A percentile compares a stretch with the other conserved stretches of the same genome.
phyloP scores from a whole-genome alignment of 306 rosid species.

The Fragaria nilgerrensis region DNA sequence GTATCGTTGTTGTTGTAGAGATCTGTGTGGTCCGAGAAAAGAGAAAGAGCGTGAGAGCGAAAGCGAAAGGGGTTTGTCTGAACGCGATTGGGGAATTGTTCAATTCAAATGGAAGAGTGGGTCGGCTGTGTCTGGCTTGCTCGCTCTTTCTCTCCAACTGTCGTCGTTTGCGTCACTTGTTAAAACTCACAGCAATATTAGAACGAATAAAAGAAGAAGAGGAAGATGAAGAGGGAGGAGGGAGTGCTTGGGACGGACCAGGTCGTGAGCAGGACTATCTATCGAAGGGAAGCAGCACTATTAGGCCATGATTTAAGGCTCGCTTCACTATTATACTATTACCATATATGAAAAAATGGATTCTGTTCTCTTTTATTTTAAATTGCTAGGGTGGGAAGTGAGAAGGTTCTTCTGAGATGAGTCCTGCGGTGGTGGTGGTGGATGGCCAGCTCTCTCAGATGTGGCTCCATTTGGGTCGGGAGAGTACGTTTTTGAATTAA shows the following conservation, averaged over 20 bases:
- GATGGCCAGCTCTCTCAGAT: not conserved
- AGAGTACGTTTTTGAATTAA: not conserved
- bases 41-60: not conserved
- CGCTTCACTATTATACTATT: not conserved
- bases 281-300: slow-evolving; percentile 39
- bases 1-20: not conserved
- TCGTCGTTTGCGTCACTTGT: not conserved
- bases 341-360: not conserved
- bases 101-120: slow-evolving; percentile 16
- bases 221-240: slow-evolving; percentile 15
- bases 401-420: not conserved
- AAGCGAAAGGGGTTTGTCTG: slow-evolving; percentile 10
- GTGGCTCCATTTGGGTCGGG: too few species aligned
- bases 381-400: not conserved
- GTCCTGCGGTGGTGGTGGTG: not conserved
- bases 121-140: not conserved
- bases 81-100: slow-evolving; percentile 10
- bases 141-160: not conserved
- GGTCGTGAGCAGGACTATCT: slow-evolving; percentile 56
- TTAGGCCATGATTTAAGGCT: slow-evolving; percentile 45
- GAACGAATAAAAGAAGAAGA: not conserved
- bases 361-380: not conserved
- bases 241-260: slow-evolving; percentile 16
- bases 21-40: not conserved
- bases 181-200: not conserved